A percentile compares a stretch with the other conserved stretches of the same genome.
Conservation (phyloP, 805 yeast genomes). For the Metschnikowia corniflorae region DNA sequence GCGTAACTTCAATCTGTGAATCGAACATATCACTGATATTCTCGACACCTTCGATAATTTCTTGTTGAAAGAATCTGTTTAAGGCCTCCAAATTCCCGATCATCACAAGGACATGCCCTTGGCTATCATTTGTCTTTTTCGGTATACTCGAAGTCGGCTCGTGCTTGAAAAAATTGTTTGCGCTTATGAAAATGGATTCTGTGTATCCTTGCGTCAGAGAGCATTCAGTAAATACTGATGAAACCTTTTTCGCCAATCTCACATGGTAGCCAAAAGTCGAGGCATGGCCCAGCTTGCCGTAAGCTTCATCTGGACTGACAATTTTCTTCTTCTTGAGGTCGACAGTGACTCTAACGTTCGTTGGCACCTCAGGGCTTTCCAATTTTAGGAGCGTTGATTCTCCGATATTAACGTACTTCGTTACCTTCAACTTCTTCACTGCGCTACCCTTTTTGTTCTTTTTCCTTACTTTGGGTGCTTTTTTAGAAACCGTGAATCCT, state of each 20-base stretch:
- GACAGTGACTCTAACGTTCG: slow-evolving; percentile 77
- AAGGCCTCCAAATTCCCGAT: slow-evolving; percentile 63
- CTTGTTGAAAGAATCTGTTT: slow-evolving; percentile 49
- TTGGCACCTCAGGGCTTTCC: slow-evolving; percentile 56
- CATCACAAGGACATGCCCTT: slow-evolving; percentile 47
- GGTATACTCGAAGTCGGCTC: slow-evolving; percentile 22
- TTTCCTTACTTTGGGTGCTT: slow-evolving; percentile 32
- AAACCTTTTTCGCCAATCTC: slow-evolving; percentile 58
- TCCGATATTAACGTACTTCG: slow-evolving; percentile 79
- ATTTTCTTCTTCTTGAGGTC: slow-evolving; percentile 58
- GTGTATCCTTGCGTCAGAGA: slow-evolving; percentile 64
- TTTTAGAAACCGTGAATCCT: slow-evolving; percentile 54
- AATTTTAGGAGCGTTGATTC: slow-evolving; percentile 55
- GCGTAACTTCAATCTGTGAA: slow-evolving; percentile 50
- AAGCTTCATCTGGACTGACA: slow-evolving; percentile 70
- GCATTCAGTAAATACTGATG: slow-evolving; percentile 67
- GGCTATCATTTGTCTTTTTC: slow-evolving; percentile 10
- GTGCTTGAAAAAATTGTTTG: slow-evolving; percentile 59
- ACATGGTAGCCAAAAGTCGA: slow-evolving; percentile 72
- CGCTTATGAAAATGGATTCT: slow-evolving; percentile 58
- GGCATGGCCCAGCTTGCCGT: slow-evolving; percentile 58
- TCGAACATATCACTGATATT: slow-evolving; percentile 67
- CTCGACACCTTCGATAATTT: slow-evolving; percentile 51
- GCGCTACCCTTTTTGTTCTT: slow-evolving; percentile 44
- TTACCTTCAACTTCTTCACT: slow-evolving; percentile 44